Conservation (phyloP, 2,329 filamentous ascomycete genomes). For the Pseudocercospora pini-densiflorae region DNA sequence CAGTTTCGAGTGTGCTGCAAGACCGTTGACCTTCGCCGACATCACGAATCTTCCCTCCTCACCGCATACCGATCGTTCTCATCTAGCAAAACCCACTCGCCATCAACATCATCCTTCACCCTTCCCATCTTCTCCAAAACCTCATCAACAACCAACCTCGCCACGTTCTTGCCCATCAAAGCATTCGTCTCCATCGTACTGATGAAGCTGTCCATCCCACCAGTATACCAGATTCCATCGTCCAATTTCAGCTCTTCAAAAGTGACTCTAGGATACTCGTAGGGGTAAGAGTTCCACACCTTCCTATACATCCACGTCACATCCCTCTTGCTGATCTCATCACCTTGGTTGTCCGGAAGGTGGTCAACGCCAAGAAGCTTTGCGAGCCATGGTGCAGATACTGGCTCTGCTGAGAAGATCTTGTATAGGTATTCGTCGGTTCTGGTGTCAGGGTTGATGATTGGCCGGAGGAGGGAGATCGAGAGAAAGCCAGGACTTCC, state of each 20-base stretch:
- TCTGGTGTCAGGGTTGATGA: conserved; percentile 55
- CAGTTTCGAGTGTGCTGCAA: no score
- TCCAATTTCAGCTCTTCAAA: conserved; percentile 81
- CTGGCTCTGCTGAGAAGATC: conserved; percentile 63
- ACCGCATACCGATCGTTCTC: conserved; percentile 14
- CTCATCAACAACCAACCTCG: conserved; percentile 67
- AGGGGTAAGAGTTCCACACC: conserved; percentile 83
- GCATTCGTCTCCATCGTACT: conserved; percentile 97
- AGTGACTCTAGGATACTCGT: conserved; percentile 79
- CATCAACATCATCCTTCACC: background rate
- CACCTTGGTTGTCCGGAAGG: conserved; percentile 21
- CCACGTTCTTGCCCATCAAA: conserved; percentile 87
- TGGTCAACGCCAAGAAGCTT: conserved; percentile 49
- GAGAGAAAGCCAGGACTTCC: conserved; percentile 84
- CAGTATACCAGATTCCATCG: conserved; percentile 68
- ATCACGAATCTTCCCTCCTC: conserved; percentile 2
- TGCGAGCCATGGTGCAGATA: conserved; percentile 54
- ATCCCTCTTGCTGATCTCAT: conserved; percentile 43
- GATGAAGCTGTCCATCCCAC: conserved; percentile 86
- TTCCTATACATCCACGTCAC: conserved; percentile 80
- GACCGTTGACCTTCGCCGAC: background rate
- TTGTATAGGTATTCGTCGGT: conserved; percentile 65
- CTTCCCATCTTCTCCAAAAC: background rate
- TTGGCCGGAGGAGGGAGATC: conserved; percentile 72
- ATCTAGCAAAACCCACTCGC: conserved; percentile 1